phyloP scores from a whole-genome alignment of 306 rosid species.

The Medicago arabica region DNA sequence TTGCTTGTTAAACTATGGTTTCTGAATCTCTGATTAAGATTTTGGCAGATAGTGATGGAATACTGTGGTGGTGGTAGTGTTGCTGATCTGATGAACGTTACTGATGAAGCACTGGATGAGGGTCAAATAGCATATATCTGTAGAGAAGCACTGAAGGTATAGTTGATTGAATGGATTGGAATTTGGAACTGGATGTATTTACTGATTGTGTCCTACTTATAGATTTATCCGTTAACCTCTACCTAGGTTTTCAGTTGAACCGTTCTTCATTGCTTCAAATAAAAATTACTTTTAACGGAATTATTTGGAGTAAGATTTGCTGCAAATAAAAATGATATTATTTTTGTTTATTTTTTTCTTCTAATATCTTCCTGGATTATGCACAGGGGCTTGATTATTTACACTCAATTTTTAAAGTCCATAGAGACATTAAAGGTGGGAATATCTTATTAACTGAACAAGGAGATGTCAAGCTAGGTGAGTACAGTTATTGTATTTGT shows the following conservation, averaged over 20 bases:
- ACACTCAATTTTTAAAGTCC: constrained; percentile 98
- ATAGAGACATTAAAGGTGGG: constrained; percentile 98
- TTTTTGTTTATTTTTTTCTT: constrained; percentile 4
- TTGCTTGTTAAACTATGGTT: constrained; percentile 40
- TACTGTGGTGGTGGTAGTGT: constrained; percentile 99
- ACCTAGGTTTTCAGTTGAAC: constrained; percentile 24
- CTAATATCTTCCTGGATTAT: constrained; percentile 37
- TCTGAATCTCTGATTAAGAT: constrained; percentile 49
- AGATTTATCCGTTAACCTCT: constrained; percentile 30
- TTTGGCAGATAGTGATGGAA: constrained; percentile 99
- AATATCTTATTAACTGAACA: constrained; percentile 96
- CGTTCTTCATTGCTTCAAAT: constrained; percentile 31
- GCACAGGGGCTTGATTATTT: constrained; percentile 90
- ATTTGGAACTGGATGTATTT: constrained; percentile 15
- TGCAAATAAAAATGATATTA: neutral
- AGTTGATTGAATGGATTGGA: constrained; percentile 34
- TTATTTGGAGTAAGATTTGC: constrained; percentile 34
- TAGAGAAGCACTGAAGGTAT: constrained; percentile 94
- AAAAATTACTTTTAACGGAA: neutral
- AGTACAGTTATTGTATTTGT: constrained; percentile 47
- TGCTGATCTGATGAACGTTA: constrained; percentile 87
- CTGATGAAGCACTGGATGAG: constrained; percentile 92
- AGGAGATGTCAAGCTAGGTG: constrained; percentile 99
- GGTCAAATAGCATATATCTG: constrained; percentile 93
- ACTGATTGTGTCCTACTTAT: constrained; percentile 24